These are phyloP conservation scores for Symbiodinium natans DNA, from an alignment of 73 alveolate species.

Conservation along the genomic window DNA sequence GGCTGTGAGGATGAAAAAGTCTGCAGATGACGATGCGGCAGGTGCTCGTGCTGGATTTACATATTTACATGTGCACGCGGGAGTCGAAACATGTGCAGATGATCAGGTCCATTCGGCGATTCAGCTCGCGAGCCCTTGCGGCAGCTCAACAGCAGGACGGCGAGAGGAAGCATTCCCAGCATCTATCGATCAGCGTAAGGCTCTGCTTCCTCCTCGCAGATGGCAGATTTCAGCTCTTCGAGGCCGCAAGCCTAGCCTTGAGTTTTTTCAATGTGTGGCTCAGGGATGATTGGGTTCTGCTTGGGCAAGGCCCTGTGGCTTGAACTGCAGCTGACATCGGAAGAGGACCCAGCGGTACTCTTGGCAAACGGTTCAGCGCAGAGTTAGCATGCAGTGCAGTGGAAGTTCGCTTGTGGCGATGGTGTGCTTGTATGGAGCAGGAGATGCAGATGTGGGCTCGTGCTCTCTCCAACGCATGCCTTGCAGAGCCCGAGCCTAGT, in stretches of 20 bases:
- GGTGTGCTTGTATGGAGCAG: no score
- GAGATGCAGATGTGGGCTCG: constrained; percentile 8
- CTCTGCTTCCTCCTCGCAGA: constrained; percentile 58
- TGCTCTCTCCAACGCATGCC: neutral
- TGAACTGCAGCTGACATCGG: constrained; percentile 13
- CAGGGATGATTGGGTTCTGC: neutral
- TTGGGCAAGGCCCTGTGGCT: constrained; percentile 8
- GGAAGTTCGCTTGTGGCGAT: no score
- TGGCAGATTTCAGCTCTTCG: constrained; percentile 65
- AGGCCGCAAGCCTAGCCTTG: neutral
- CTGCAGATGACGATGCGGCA: neutral
- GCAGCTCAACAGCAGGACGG: neutral
- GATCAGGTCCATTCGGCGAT: neutral
- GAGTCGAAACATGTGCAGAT: neutral
- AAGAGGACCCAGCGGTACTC: neutral
- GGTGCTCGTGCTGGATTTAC: neutral
- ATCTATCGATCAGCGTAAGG: neutral
- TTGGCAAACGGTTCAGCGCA: no score
- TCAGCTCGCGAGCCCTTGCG: neutral
- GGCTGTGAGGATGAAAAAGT: constrained; percentile 6
- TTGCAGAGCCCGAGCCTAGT: neutral
- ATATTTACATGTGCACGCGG: neutral
- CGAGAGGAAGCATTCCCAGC: neutral
- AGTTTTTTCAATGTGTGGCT: neutral
- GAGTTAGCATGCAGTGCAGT: no score